Evolutionary conservation across 2,329 filamentous ascomycete species (phyloP).

Genomic region (Nigrograna mackinnonii): DNA sequence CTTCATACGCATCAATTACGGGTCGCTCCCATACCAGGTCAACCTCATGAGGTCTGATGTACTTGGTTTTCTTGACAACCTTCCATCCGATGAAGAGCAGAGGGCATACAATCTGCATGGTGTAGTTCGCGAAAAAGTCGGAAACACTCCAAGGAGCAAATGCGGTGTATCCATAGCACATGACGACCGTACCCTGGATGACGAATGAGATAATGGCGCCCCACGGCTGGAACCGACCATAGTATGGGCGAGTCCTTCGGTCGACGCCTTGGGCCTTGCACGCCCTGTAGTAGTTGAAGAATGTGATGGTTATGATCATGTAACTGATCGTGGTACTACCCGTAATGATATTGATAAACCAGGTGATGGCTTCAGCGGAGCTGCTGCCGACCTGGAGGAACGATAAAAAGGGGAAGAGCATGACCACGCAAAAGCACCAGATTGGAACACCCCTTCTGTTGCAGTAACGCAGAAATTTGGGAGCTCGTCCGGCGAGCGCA

Average conservation of each 20-base stretch:
- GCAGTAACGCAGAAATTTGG: slow-evolving; percentile 44
- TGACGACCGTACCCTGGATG: slow-evolving; percentile 33
- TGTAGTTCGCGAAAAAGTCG: not conserved
- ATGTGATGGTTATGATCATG: slow-evolving; percentile 54
- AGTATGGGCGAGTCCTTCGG: slow-evolving; percentile 47
- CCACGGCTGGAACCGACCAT: slow-evolving; percentile 47
- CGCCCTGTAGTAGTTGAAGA: slow-evolving; percentile 58
- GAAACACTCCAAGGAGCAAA: not conserved
- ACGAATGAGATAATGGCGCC: slow-evolving; percentile 49
- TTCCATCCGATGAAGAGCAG: slow-evolving; percentile 66
- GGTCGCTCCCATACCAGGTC: slow-evolving; percentile 48
- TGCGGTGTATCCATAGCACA: not conserved
- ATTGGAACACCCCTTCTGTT: slow-evolving; percentile 66
- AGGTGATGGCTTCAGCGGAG: slow-evolving; percentile 69
- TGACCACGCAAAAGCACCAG: slow-evolving; percentile 66
- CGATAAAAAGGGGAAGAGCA: slow-evolving; percentile 66
- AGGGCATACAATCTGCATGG: slow-evolving; percentile 43
- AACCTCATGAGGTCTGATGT: slow-evolving; percentile 56
- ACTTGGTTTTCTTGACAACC: slow-evolving; percentile 61
- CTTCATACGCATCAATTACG: slow-evolving; percentile 42
- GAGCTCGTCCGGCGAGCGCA: not conserved
- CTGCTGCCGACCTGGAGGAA: slow-evolving; percentile 74
- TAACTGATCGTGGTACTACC: slow-evolving; percentile 57
- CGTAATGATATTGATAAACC: slow-evolving; percentile 72
- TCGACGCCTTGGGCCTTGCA: slow-evolving; percentile 46